Base-by-base conservation (phyloP, 1,284 basidiomycete species). In the Moniliophthora roreri region DNA sequence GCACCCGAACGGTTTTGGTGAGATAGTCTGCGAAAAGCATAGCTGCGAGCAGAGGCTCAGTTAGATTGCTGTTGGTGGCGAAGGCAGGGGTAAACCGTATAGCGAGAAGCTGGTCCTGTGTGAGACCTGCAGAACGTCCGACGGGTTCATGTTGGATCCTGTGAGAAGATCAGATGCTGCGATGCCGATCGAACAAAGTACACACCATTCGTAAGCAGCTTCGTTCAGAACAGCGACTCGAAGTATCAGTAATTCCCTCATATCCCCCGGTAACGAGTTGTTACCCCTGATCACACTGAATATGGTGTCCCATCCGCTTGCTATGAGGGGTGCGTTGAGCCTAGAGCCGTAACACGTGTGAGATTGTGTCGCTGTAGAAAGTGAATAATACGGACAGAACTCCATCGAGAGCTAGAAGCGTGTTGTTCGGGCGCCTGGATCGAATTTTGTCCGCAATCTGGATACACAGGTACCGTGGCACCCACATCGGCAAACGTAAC, bases 101-200 rank as follows among this genome's bases (percentile, higher is more conserved):
- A 24, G 65, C 66, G 28, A 55, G 65, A 40, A 76, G 67, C 53
- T 76, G 70, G 5, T 61, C 58, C 4, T 69, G 69, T 1, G 71
- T 75, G 20, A 75, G 63, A 45, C 74, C 74, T 34, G 61, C 73
- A 6, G 66, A 54, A 34, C 72, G 69, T 20, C 69, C 74, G 4
- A 71, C 68, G n/a, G 71, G 53, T 59, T 75, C 74, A 51, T 76
- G 74, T 49, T 75, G 71, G 15, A 71, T 52, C 74, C 74, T 76
- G 42, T 9, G 2, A 15, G 24, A 20, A 53, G 28, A 18, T 45
- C 26, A 20, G 34, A 16, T 16, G 4, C 41, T 16, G 41, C 18
- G 36, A 35, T 9, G 11, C 9, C 4, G 11, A 34, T 35, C 4
- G 10, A 28, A 7, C 7, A 16, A 35, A 34, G 45, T 11, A 54